Conservation (phyloP, 192 early-diverging fungal genomes). For the Fimicolochytrium jonesii region DNA sequence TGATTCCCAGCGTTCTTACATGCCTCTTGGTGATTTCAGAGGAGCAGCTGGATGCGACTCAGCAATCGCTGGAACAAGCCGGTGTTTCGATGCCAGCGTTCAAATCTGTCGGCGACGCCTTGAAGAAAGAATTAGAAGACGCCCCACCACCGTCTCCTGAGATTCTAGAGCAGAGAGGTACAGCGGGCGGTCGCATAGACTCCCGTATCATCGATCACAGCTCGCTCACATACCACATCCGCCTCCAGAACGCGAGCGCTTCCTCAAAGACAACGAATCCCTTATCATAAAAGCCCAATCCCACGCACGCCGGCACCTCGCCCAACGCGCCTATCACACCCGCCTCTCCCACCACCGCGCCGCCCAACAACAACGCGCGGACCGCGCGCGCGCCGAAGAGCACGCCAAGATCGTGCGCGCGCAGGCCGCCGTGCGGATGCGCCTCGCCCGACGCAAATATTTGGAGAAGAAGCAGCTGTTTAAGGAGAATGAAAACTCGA, state of each 20-base stretch:
- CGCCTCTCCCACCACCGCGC: neutral
- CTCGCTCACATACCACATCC: neutral
- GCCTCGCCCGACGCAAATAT: slow-evolving; percentile 30
- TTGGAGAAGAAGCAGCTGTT: slow-evolving; percentile 6
- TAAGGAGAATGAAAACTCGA: slow-evolving; percentile 21
- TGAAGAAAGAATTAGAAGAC: slow-evolving; percentile 44
- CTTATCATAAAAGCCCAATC: slow-evolving; percentile 21
- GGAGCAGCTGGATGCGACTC: slow-evolving; percentile 72
- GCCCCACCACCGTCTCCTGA: slow-evolving; percentile 24
- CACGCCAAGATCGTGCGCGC: slow-evolving; percentile 25
- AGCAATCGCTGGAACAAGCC: slow-evolving; percentile 75
- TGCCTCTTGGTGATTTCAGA: slow-evolving; percentile 1
- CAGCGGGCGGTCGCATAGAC: too few species aligned
- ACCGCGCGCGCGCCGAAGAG: neutral
- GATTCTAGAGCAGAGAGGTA: too few species aligned
- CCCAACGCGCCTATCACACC: slow-evolving; percentile 18
- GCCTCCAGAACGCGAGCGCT: slow-evolving; percentile 15
- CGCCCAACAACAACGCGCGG: neutral
- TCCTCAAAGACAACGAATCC: slow-evolving; percentile 16
- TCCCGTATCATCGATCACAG: too few species aligned
- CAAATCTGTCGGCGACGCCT: slow-evolving; percentile 69
- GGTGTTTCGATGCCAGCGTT: slow-evolving; percentile 88
- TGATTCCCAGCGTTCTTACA: neutral
- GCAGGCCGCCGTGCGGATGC: slow-evolving; percentile 35
- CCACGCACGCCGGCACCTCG: slow-evolving; percentile 20